These are phyloP conservation scores for Aspergillus diversus DNA, from an alignment of 495 filamentous ascomycete genomes.

Conservation along the genomic window DNA sequence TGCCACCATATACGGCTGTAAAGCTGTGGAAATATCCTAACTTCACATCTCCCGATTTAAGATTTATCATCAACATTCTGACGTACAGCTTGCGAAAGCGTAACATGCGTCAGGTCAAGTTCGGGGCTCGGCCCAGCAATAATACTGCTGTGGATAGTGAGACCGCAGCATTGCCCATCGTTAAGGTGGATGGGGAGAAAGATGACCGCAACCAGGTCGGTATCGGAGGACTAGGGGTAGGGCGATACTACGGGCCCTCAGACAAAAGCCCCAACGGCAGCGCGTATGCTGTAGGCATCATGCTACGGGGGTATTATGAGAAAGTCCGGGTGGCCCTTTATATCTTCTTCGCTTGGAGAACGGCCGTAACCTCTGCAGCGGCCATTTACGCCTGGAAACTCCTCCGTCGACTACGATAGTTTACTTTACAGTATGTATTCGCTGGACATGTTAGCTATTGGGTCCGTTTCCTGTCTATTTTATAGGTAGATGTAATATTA, in stretches of 20 bases:
- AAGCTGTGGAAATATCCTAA: slow-evolving; percentile 73
- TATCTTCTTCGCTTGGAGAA: slow-evolving; percentile 48
- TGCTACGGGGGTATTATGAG: slow-evolving; percentile 74
- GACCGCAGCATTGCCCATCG: slow-evolving; percentile 45
- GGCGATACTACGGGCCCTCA: slow-evolving; percentile 44
- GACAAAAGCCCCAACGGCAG: slow-evolving; percentile 32
- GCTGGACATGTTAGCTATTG: background rate
- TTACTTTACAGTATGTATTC: background rate
- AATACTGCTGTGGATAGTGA: slow-evolving; percentile 49
- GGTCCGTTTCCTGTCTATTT: too few relatives aligned
- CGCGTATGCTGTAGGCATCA: slow-evolving; percentile 57
- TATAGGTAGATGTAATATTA: background rate
- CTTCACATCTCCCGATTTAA: slow-evolving; percentile 69
- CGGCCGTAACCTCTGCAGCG: slow-evolving; percentile 37
- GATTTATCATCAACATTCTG: slow-evolving; percentile 61
- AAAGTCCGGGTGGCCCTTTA: slow-evolving; percentile 62
- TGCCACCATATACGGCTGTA: slow-evolving; percentile 65
- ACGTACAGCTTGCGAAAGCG: slow-evolving; percentile 63
- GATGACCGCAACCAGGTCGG: slow-evolving; percentile 48
- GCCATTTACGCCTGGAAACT: slow-evolving; percentile 38
- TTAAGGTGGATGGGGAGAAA: slow-evolving; percentile 21
- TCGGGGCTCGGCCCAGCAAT: slow-evolving; percentile 40
- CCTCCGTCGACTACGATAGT: slow-evolving; percentile 24
- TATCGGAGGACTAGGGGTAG: slow-evolving; percentile 51
- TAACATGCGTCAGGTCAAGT: slow-evolving; percentile 50